Base-by-base conservation (phyloP, 2,329 filamentous ascomycete genomes). In the Ascochyta clinopodiicola region DNA sequence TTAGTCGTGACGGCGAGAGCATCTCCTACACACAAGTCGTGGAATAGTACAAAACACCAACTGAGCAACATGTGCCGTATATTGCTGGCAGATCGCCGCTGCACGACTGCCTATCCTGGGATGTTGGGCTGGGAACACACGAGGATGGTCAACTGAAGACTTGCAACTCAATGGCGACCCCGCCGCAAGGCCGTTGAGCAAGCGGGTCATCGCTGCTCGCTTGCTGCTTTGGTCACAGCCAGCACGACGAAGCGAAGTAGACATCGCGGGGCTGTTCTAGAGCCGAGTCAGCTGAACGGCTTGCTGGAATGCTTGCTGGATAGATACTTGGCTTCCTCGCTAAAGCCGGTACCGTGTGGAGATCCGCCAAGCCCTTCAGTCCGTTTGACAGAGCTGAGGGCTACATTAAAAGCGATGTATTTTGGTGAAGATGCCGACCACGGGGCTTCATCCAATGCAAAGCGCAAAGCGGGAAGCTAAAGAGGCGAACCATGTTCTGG, bases 281-380 rank as follows among this genome's bases (percentile, higher is more conserved):
- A 66, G 61, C 58, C 21, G 6, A 22, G 44, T 38, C 56, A 66
- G 63, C 60, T 62, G 50, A 51, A 47, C 44, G 51, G 58, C 44
- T 50, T 19, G 17, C 17, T 17, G 17, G 17, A 17, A 17, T 17
- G 17, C 17, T 17, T 17, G 17, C 27, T 31, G 19, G 13, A 24
- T n/a, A 21, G 8, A 29, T 5, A 31, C 50, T 47, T 53, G 17
- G 50, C 50, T 24, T 10, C 15, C 38, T 27, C 15, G 35, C 22
- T 10, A 24, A 21, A 42, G 31, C 24, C 42, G 36, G 35, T 24
- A 45, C 29, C 5, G 24, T 9, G 50, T 9, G 31, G 35, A 34
- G 31, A 17, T 31, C 36, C 25, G 40, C 40, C 39, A 37, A 12
- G 19, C 6, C 22, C 17, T 17, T 19, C 32, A 22, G n/a, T 29